Percentiles rank a stretch among this genome's conserved stretches.
Conservation (phyloP, 306 rosid genomes). For the Prunus armeniaca region DNA sequence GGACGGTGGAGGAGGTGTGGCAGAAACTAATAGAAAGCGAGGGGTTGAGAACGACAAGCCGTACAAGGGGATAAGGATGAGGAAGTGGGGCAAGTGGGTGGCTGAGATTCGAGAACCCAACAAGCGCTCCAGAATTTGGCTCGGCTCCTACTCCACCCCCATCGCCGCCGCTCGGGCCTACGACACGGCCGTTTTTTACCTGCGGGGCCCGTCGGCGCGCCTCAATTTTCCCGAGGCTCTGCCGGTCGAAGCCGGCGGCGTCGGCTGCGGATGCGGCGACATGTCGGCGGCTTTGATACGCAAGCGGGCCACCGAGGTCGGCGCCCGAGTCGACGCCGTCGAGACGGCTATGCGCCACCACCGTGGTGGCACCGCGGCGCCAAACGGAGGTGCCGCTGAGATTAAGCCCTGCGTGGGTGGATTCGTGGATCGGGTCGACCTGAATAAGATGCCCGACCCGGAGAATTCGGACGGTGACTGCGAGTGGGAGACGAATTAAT, state of each 20-base stretch:
- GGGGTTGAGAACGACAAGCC: constrained; percentile 51
- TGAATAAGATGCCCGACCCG: constrained; percentile 87
- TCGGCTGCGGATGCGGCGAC: constrained; percentile 27
- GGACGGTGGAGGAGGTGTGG: constrained; percentile 17
- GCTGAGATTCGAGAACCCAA: constrained; percentile 98
- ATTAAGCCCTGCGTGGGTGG: constrained; percentile 28
- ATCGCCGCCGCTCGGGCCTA: constrained; percentile 96
- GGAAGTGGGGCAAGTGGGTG: constrained; percentile 99
- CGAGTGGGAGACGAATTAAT: constrained; percentile 15
- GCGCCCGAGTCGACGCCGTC: constrained; percentile 85
- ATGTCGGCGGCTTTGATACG: constrained; percentile 87
- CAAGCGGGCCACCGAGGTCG: constrained; percentile 91
- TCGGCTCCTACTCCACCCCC: constrained; percentile 91
- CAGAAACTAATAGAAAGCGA: constrained; percentile 24
- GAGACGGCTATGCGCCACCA: constrained; percentile 52
- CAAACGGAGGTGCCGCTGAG: constrained; percentile 20
- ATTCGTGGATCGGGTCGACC: constrained; percentile 61
- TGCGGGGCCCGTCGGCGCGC: constrained; percentile 86
- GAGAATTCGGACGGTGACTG: constrained; percentile 64
- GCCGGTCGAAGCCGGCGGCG: constrained; percentile 27
- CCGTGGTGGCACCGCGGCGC: background rate
- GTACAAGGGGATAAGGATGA: constrained; percentile 97
- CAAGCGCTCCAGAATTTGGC: constrained; percentile 96
- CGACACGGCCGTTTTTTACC: constrained; percentile 88
- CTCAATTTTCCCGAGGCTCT: constrained; percentile 83